Evolutionary conservation across 2,329 filamentous ascomycete species (phyloP).

Genomic region (Cercospora sp.): DNA sequence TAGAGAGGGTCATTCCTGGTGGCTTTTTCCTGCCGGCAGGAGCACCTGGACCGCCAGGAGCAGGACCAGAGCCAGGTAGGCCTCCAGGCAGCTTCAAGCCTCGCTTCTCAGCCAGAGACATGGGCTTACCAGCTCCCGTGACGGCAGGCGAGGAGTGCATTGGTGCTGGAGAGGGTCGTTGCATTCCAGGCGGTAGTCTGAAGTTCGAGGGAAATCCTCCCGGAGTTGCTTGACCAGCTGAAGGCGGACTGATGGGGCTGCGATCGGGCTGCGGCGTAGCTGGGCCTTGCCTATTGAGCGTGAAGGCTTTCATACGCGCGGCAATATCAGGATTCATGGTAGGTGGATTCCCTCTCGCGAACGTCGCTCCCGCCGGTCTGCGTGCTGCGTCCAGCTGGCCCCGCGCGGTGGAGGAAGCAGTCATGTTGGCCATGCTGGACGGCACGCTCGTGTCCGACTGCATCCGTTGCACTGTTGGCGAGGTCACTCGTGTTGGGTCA

Average conservation of each 20-base stretch:
- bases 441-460: conserved; percentile 27
- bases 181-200: conserved; percentile 43
- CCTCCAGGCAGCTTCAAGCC: conserved; percentile 64
- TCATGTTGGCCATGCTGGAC: conserved; percentile 62
- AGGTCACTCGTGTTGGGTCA: conserved; percentile 14
- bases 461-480: conserved; percentile 23
- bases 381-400: conserved; percentile 72
- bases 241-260: conserved; percentile 22
- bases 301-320: conserved; percentile 70
- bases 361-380: conserved; percentile 50
- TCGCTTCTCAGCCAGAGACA: conserved; percentile 67
- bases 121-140: conserved; percentile 46
- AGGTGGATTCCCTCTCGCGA: conserved; percentile 51
- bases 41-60: conserved; percentile 42
- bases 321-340: conserved; percentile 60
- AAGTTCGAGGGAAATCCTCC: conserved; percentile 49
- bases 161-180: conserved; percentile 44
- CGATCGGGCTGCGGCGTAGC: conserved; percentile 32
- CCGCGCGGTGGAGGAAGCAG: conserved; percentile 77
- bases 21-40: conserved; percentile 41
- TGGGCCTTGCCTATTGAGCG: conserved; percentile 63
- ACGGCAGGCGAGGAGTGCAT: conserved; percentile 54
- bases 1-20: conserved; percentile 47
- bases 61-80: conserved; percentile 49
- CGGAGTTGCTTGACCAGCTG: conserved; percentile 27